Evolutionary conservation across 176 grass and related monocot genomes (phyloP).

Genomic region (Cenchrus purpureus): DNA sequence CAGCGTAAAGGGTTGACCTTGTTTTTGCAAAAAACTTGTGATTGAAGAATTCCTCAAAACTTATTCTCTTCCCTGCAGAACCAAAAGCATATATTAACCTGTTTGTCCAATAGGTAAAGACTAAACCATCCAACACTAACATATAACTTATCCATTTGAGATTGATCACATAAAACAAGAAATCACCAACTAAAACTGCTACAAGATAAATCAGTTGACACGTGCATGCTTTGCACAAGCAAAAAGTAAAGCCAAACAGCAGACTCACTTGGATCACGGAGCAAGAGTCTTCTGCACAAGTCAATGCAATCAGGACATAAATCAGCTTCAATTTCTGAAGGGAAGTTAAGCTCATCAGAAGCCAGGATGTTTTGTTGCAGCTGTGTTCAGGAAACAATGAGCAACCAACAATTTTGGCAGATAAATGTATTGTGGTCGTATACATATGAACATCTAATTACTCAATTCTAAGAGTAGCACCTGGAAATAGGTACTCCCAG

Average conservation of each 20-base stretch:
- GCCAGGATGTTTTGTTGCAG: constrained; percentile 63
- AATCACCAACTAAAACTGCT: background rate
- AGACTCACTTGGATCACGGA: constrained; percentile 57
- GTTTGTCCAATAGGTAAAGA: constrained; percentile 10
- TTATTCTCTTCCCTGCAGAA: constrained; percentile 72
- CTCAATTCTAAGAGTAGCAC: background rate
- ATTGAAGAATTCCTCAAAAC: constrained; percentile 81
- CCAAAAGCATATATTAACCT: constrained; percentile 32
- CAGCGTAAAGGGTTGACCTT: constrained; percentile 45
- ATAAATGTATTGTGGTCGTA: constrained; percentile 2
- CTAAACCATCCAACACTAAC: background rate
- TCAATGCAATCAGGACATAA: constrained; percentile 64
- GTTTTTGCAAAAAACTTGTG: constrained; percentile 60
- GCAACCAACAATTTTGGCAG: constrained; percentile 25
- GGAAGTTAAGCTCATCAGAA: constrained; percentile 64
- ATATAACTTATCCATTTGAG: background rate
- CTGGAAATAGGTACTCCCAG: constrained; percentile 50
- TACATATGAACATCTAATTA: background rate
- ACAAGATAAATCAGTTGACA: constrained; percentile 27
- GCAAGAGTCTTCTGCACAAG: constrained; percentile 65
- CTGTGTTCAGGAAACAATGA: constrained; percentile 43
- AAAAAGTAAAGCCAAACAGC: constrained; percentile 16
- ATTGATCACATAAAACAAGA: background rate
- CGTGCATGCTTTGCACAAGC: background rate
- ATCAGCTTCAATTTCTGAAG: constrained; percentile 54